These are phyloP conservation scores for Collybiopsis luxurians DNA, from an alignment of 768 basidiomycete genomes.

Conservation along the genomic window DNA sequence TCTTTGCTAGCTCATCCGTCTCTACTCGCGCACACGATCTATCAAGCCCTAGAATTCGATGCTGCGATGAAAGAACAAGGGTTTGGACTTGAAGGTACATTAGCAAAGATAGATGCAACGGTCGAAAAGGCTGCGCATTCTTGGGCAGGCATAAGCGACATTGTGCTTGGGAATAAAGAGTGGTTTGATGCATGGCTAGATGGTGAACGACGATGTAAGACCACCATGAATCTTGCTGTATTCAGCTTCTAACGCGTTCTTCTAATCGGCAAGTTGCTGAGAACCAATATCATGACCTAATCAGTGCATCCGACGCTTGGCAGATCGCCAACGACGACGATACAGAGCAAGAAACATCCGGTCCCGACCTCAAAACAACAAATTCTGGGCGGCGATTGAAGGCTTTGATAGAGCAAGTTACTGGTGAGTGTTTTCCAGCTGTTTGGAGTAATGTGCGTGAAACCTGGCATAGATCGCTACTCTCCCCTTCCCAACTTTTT, in stretches of 20 bases:
- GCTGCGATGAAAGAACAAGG: conserved; percentile 70
- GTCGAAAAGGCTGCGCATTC: conserved; percentile 25
- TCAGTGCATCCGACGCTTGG: conserved; percentile 85
- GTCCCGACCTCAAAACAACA: conserved; percentile 57
- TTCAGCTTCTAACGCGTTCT: not conserved
- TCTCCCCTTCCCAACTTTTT: conserved; percentile 75
- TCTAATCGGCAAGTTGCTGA: conserved; percentile 63
- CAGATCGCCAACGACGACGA: conserved; percentile 63
- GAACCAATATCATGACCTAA: conserved; percentile 82
- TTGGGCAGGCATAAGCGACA: conserved; percentile 80
- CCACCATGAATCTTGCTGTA: conserved; percentile 7
- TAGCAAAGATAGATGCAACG: conserved; percentile 18
- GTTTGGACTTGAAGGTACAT: conserved; percentile 57
- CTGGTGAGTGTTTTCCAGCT: conserved; percentile 48
- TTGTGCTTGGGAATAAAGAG: conserved; percentile 76
- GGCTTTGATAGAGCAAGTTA: conserved; percentile 87
- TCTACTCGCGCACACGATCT: conserved; percentile 91
- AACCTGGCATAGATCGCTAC: conserved; percentile 70
- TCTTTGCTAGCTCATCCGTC: conserved; percentile 74
- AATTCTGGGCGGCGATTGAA: conserved; percentile 82
- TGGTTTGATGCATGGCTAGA: conserved; percentile 93
- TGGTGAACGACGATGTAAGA: conserved; percentile 86
- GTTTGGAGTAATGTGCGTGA: not conserved
- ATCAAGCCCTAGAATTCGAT: conserved; percentile 89
- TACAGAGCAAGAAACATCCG: conserved; percentile 31